Conservation (phyloP, 225 moss, liverwort and hornwort genomes). For the Climacium dendroides region DNA sequence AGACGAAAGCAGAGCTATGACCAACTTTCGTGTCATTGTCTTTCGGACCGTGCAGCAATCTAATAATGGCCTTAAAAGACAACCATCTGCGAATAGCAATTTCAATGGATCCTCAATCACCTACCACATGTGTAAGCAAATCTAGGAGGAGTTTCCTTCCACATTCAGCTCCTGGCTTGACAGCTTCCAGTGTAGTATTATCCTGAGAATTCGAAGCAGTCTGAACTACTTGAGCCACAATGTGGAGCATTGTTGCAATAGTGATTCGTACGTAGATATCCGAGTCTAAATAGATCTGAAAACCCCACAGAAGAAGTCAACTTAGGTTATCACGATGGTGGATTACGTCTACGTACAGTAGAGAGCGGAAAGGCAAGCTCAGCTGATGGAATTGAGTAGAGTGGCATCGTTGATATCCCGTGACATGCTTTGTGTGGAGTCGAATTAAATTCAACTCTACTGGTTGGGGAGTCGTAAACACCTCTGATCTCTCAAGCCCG, state of each 20-base stretch:
- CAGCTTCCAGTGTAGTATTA: neutral
- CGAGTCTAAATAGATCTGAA: conserved; percentile 53
- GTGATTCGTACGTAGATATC: conserved; percentile 52
- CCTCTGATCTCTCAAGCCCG: conserved; percentile 51
- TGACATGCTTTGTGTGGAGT: neutral
- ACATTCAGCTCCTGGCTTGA: conserved; percentile 31
- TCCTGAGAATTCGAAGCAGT: conserved; percentile 1
- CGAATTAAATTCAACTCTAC: neutral
- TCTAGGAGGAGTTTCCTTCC: conserved; percentile 58
- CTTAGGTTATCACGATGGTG: neutral
- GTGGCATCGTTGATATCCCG: neutral
- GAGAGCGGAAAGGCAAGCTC: neutral
- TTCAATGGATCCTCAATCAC: neutral
- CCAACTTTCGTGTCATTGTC: neutral
- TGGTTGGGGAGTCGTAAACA: neutral
- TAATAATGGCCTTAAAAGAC: neutral
- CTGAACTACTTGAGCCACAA: conserved; percentile 44
- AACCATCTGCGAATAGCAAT: neutral
- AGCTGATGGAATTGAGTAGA: neutral
- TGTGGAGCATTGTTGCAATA: conserved; percentile 67
- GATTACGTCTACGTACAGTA: neutral
- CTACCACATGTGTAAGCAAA: conserved; percentile 55
- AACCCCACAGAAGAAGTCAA: neutral
- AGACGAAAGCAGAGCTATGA: neutral
- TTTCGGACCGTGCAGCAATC: neutral